Percentiles rank a stretch among this genome's conserved stretches.
Evolutionary conservation across 2,329 filamentous ascomycete genomes (phyloP).

Genomic region (Beauveria varroae): DNA sequence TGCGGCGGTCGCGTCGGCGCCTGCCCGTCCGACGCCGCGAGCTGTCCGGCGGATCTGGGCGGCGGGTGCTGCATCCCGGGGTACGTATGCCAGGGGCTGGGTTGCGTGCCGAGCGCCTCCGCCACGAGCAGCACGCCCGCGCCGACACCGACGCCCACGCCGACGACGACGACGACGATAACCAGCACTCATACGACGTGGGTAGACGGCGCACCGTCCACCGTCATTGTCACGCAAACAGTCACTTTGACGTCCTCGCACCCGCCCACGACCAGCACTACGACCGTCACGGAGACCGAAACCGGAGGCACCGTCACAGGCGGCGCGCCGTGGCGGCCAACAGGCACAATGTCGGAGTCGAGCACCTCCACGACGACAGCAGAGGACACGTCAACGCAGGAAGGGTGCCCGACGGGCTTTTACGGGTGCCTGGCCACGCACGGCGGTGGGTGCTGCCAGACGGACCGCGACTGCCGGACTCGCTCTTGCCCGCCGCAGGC

Average conservation of each 20-base stretch:
- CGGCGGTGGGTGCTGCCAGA: conserved; percentile 79
- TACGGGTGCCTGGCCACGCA: conserved; percentile 84
- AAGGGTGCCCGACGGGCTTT: conserved; percentile 75
- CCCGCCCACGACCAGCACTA: conserved; percentile 30
- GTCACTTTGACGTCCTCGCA: conserved; percentile 29
- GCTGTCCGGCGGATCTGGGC: conserved; percentile 57
- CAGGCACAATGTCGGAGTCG: conserved; percentile 22
- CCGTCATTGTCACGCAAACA: conserved; percentile 29
- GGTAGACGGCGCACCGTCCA: conserved; percentile 29
- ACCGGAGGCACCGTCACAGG: conserved; percentile 28
- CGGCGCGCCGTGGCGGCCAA: conserved; percentile 41
- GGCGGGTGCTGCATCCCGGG: conserved; percentile 72
- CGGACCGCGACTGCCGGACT: conserved; percentile 74
- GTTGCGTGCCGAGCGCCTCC: conserved; percentile 42
- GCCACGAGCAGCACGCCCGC: conserved; percentile 18
- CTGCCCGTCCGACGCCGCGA: conserved; percentile 56
- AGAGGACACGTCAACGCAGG: conserved; percentile 30
- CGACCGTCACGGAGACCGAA: conserved; percentile 29
- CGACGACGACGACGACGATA: conserved; percentile 21
- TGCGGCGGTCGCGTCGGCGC: conserved; percentile 56
- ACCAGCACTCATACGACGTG: conserved; percentile 33
- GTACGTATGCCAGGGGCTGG: conserved; percentile 60
- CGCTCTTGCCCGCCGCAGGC: conserved; percentile 64
- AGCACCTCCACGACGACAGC: conserved; percentile 24
- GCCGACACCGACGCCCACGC: conserved; percentile 19